phyloP scores from a whole-genome alignment of 208 protist species.

The Porcisia deanei region DNA sequence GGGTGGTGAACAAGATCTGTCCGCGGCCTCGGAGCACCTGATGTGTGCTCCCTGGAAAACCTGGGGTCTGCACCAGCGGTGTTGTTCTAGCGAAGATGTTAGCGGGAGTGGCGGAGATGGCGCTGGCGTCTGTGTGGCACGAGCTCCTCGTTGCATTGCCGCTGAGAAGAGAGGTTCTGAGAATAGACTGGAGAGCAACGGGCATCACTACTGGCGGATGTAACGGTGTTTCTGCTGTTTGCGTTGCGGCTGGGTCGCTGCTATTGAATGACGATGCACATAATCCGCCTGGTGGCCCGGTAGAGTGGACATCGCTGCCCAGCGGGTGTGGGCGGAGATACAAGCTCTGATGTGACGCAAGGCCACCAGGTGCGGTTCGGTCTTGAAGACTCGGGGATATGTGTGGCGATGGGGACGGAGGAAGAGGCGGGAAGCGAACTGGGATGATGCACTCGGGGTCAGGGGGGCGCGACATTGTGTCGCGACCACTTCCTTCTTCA shows the following conservation, averaged over 20 bases:
- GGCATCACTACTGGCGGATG: background rate
- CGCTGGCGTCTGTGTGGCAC: too few species aligned
- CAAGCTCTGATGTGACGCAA: too few species aligned
- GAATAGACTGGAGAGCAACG: constrained; percentile 17
- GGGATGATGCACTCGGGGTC: constrained; percentile 14
- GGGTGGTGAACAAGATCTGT: constrained; percentile 23
- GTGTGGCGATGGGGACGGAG: background rate
- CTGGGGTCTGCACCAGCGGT: background rate
- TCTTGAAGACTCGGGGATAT: background rate
- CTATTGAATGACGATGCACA: too few species aligned
- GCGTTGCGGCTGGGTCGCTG: background rate
- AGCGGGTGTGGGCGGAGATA: too few species aligned
- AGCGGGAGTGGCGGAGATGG: too few species aligned
- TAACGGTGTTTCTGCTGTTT: background rate
- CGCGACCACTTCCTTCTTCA: background rate
- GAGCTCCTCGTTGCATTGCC: background rate
- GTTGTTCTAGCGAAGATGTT: background rate
- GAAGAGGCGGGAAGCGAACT: constrained; percentile 7
- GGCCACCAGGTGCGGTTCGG: too few species aligned
- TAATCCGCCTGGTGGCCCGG: too few species aligned
- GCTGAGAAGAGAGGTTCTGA: constrained; percentile 25
- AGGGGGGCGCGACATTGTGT: background rate
- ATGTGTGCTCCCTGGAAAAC: too few species aligned
- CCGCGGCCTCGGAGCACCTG: constrained; percentile 23
- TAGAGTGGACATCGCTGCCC: too few species aligned